phyloP scores from a whole-genome alignment of 371 early-diverging fungal genomes.

The Mucor plumbeus region DNA sequence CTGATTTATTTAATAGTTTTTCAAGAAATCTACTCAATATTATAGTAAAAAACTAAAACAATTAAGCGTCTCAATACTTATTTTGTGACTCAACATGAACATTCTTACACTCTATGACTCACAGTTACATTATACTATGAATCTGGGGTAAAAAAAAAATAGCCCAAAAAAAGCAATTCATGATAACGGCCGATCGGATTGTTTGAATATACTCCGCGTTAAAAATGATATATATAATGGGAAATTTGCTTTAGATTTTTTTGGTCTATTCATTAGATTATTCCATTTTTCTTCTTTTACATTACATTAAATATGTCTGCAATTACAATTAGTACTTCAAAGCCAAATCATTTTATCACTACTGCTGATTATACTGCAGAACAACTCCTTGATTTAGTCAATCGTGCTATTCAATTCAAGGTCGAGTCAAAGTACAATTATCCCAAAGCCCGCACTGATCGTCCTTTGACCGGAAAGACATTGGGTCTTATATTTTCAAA shows the following conservation, averaged over 20 bases:
- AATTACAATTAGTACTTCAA: constrained; percentile 20
- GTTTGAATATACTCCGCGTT: constrained; percentile 10
- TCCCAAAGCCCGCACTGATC: constrained; percentile 47
- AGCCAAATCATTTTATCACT: constrained; percentile 55
- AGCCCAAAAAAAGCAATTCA: constrained; percentile 4
- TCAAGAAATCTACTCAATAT: too few relatives aligned
- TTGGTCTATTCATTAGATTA: neutral
- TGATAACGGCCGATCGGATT: constrained; percentile 19
- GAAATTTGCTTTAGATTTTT: neutral
- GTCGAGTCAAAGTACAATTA: constrained; percentile 47
- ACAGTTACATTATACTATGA: constrained; percentile 11
- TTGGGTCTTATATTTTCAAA: constrained; percentile 92
- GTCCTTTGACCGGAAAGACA: constrained; percentile 74
- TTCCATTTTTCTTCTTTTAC: constrained; percentile 4
- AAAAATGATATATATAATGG: constrained; percentile 12
- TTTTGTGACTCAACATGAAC: constrained; percentile 21
- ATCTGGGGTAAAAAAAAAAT: constrained; percentile 22
- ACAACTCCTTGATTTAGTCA: constrained; percentile 48
- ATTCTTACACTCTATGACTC: constrained; percentile 16
- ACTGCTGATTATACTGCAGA: constrained; percentile 56
- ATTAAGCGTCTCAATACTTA: too few relatives aligned
- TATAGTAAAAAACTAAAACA: too few relatives aligned
- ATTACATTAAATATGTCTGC: constrained; percentile 16
- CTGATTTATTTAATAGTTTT: too few relatives aligned
- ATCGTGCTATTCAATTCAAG: constrained; percentile 50